Evolutionary conservation across 1,139 yeast genomes (phyloP).

Genomic region (Kodamaea alishanica): DNA sequence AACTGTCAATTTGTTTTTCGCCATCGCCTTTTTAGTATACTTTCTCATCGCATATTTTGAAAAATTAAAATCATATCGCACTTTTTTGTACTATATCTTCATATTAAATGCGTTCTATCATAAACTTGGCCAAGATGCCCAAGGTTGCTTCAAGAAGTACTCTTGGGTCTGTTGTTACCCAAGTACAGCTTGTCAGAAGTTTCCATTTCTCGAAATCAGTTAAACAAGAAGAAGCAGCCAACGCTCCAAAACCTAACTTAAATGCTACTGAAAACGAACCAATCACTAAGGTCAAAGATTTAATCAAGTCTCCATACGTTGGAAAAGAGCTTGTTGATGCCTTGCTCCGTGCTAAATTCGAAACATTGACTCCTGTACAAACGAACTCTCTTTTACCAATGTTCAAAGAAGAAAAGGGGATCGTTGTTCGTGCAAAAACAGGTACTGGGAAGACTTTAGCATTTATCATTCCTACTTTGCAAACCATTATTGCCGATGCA

Average conservation of each 20-base stretch:
- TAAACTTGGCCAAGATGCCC: too few relatives aligned
- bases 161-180: too few relatives aligned
- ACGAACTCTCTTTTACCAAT: slow-evolving; percentile 68
- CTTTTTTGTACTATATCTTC: too few relatives aligned
- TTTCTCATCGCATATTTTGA: too few relatives aligned
- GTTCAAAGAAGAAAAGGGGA: slow-evolving; percentile 52
- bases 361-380: slow-evolving; percentile 73
- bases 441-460: slow-evolving; percentile 96
- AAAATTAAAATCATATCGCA: too few relatives aligned
- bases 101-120: too few relatives aligned
- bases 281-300: slow-evolving; percentile 7
- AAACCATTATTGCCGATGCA: slow-evolving; percentile 19
- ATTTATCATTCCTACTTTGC: slow-evolving; percentile 75
- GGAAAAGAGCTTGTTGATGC: slow-evolving; percentile 22
- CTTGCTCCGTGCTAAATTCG: slow-evolving; percentile 40
- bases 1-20: too few relatives aligned
- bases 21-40: too few relatives aligned
- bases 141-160: too few relatives aligned
- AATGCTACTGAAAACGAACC: neutral
- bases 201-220: slow-evolving; percentile 2
- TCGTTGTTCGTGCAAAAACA: slow-evolving; percentile 87
- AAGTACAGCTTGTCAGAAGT: slow-evolving; percentile 1
- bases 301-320: slow-evolving; percentile 9
- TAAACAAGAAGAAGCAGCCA: neutral
- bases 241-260: neutral